phyloP scores from a whole-genome alignment of 805 yeast species.

The Candida fluviatilis region DNA sequence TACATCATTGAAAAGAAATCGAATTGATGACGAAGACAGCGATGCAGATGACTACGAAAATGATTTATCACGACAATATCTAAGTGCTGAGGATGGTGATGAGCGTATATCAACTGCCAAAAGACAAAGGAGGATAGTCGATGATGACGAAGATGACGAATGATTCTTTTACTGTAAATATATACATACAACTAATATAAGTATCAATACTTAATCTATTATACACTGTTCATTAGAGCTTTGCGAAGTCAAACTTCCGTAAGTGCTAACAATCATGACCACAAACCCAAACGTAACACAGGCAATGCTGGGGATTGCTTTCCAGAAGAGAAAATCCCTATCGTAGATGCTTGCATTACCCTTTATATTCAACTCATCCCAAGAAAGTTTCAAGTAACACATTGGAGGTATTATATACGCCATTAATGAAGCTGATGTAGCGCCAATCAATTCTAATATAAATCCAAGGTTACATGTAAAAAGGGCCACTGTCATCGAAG shows the following conservation, averaged over 20 bases:
- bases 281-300: conserved; percentile 69
- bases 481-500: conserved; percentile 73
- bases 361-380: conserved; percentile 34
- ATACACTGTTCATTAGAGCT: conserved; percentile 46
- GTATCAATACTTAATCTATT: conserved; percentile 16
- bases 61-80: not conserved
- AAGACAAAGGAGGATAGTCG: not conserved
- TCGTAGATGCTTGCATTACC: conserved; percentile 13
- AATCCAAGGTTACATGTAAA: conserved; percentile 87
- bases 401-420: conserved; percentile 90
- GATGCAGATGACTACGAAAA: not conserved
- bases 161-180: not conserved
- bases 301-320: conserved; percentile 53
- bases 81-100: conserved; percentile 13
- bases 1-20: not conserved
- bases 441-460: conserved; percentile 84
- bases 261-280: conserved; percentile 78
- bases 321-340: conserved; percentile 23
- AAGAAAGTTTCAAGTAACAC: conserved; percentile 67
- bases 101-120: conserved; percentile 6
- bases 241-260: conserved; percentile 35
- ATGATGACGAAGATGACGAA: not conserved
- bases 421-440: conserved; percentile 87
- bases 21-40: conserved; percentile 1
- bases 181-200: conserved; percentile 3